phyloP scores from a whole-genome alignment of 148 eudicot species.

The Selenicereus undatus region DNA sequence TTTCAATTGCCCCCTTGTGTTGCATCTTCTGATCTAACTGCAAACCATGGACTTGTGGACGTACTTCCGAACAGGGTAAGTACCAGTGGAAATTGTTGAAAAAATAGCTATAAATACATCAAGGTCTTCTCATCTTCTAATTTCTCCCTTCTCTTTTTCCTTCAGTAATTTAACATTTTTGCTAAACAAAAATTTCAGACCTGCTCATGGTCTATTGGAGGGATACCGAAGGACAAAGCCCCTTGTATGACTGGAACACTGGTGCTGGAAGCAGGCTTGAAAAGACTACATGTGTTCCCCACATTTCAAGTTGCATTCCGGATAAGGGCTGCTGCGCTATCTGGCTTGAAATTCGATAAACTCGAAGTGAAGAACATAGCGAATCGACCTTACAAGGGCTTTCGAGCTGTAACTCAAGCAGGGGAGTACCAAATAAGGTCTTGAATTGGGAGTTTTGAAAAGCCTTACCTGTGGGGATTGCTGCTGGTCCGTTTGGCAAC shows the following conservation, averaged over 20 bases:
- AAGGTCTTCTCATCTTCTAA: background rate
- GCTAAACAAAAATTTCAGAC: conserved; percentile 41
- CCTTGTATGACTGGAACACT: conserved; percentile 81
- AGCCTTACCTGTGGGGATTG: background rate
- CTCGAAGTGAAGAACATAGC: conserved; percentile 62
- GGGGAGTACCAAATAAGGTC: conserved; percentile 89
- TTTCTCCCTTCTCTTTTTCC: background rate
- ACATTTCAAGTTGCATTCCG: conserved; percentile 70
- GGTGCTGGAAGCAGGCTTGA: conserved; percentile 64
- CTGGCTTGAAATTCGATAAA: conserved; percentile 74
- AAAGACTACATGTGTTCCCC: conserved; percentile 71
- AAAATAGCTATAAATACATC: background rate
- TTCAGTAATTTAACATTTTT: background rate
- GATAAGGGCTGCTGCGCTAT: conserved; percentile 87
- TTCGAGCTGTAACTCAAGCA: conserved; percentile 74
- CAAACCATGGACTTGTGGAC: conserved; percentile 83
- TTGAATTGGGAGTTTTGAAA: conserved; percentile 16
- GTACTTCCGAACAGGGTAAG: conserved; percentile 82
- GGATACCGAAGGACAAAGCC: conserved; percentile 84
- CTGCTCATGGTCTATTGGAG: conserved; percentile 77
- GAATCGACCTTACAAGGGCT: conserved; percentile 80
- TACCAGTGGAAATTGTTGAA: background rate
- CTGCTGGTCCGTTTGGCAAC: background rate
- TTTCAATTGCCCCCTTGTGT: conserved; percentile 75
- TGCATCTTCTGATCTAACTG: conserved; percentile 65